Percentiles rank a stretch among this genome's conserved stretches.
These are phyloP conservation scores for Eucalyptus rudis DNA, from an alignment of 345 rosid genomes.

Conservation along the genomic window DNA sequence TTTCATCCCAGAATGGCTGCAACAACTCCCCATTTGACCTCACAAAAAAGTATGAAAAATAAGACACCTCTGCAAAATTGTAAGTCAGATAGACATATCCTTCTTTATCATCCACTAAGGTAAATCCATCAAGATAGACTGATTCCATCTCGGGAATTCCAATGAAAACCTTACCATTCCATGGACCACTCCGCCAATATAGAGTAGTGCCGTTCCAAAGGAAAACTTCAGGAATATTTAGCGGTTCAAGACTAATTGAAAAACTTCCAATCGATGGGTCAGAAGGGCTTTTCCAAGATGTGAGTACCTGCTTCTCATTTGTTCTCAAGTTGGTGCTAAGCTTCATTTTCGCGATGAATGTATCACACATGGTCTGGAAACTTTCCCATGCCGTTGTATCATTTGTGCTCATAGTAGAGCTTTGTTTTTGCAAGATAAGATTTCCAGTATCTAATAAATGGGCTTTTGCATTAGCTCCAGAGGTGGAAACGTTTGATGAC, in stretches of 20 bases:
- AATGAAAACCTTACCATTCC: background rate
- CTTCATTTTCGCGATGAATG: conserved; percentile 17
- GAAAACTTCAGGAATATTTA: background rate
- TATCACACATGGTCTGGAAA: conserved; percentile 23
- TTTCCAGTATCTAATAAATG: conserved; percentile 37
- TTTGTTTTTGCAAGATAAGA: conserved; percentile 20
- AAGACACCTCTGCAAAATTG: background rate
- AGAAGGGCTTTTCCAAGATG: conserved; percentile 11
- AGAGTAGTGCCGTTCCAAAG: background rate
- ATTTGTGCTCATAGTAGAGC: background rate
- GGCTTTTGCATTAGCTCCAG: conserved; percentile 1
- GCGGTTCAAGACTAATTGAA: background rate
- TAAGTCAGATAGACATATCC: background rate
- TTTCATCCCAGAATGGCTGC: background rate
- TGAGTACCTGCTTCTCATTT: background rate
- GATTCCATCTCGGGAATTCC: background rate
- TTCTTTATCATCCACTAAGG: background rate
- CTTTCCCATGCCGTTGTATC: conserved; percentile 35
- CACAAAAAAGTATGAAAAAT: background rate
- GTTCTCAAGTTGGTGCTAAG: background rate
- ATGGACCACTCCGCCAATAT: background rate
- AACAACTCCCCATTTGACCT: background rate
- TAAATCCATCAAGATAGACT: background rate
- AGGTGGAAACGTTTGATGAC: conserved; percentile 31
- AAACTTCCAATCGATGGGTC: conserved; percentile 17